phyloP scores from a whole-genome alignment of 306 rosid species.

The Casuarina cunninghamiana region DNA sequence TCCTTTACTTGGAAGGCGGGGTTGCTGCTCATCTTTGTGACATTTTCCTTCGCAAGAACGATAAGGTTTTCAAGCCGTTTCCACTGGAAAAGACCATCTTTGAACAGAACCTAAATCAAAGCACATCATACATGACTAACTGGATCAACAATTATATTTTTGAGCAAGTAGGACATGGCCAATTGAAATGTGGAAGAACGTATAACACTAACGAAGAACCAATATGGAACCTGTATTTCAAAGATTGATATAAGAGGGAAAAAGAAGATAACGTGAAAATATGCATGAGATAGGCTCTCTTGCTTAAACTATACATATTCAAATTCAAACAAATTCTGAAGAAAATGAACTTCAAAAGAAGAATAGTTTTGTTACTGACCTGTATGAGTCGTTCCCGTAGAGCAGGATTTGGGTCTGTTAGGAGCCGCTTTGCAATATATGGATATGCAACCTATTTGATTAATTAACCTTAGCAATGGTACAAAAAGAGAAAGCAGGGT shows the following conservation, averaged over 20 bases:
- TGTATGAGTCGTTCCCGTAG: slow-evolving; percentile 95
- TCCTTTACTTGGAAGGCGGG: slow-evolving; percentile 77
- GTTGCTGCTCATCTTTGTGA: slow-evolving; percentile 90
- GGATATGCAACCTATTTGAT: slow-evolving; percentile 93
- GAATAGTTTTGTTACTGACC: slow-evolving; percentile 49
- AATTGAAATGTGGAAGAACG: slow-evolving; percentile 1
- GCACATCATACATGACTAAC: slow-evolving; percentile 8
- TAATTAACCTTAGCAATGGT: slow-evolving; percentile 20
- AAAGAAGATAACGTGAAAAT: not conserved
- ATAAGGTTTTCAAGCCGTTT: slow-evolving; percentile 97
- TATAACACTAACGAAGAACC: not conserved
- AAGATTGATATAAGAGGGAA: not conserved
- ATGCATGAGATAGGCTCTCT: slow-evolving; percentile 8
- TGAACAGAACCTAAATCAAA: slow-evolving; percentile 76
- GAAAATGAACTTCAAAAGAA: slow-evolving; percentile 4
- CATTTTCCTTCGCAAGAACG: slow-evolving; percentile 93
- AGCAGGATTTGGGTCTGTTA: slow-evolving; percentile 98
- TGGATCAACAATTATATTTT: slow-evolving; percentile 1
- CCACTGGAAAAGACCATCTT: slow-evolving; percentile 97
- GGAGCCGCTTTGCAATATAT: slow-evolving; percentile 90
- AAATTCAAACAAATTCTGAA: slow-evolving; percentile 15
- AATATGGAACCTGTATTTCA: not conserved
- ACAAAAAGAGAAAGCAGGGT: slow-evolving; percentile 21
- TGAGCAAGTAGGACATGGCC: not conserved
- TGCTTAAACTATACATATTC: slow-evolving; percentile 4